Evolutionary conservation across 2,329 filamentous ascomycete species (phyloP), one percentile per base, ranked within the genome.

Genomic region (Nemania sp.): DNA sequence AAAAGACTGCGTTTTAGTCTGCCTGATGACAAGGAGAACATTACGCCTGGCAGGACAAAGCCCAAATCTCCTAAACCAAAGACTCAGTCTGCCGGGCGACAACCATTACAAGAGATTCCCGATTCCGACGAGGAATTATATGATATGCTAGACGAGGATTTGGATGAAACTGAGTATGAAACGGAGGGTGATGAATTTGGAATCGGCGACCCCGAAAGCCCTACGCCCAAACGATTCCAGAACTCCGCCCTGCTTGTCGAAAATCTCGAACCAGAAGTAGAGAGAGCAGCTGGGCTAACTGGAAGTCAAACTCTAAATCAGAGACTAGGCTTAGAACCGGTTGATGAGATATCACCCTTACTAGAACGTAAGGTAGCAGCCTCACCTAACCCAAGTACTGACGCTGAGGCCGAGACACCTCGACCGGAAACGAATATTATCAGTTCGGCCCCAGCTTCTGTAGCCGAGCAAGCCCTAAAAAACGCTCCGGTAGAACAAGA

Each of bases 21-120:
- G 7, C 76, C 75, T 3, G 77, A 77, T 5, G 70, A 79, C 38
- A 79, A 79, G 59, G 77, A 79, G 64, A 79, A 79, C 53, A 74
- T 78, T 51, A 79, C 77, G 1, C 77, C 77, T 13, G 76, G 75
- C 35, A 74, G 76, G 45, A 77, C 71, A 24, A 74, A 75, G 47
- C 77, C 77, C 5, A 78, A 78, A 49, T 67, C 71, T 5, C 75
- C 76, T n/a, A 79, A 77, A 55, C 67, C 69, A 10, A 63, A 68
- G 13, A 69, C 58, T 18, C 71, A 72, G 58, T 60, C 64, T 22
- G 60, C 74, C 7, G 66, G 66, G 13, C 72, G 77, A 22, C 60
- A 60, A 26, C 73, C 76, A 20, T 63, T 78, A 26, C 69, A 68
- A 18, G 76, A 77, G 49, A 71, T 79, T 11, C 76, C 77, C 22